Evolutionary conservation across 2,329 filamentous ascomycete genomes (phyloP).

Genomic region (Aspergillus glaucus): DNA sequence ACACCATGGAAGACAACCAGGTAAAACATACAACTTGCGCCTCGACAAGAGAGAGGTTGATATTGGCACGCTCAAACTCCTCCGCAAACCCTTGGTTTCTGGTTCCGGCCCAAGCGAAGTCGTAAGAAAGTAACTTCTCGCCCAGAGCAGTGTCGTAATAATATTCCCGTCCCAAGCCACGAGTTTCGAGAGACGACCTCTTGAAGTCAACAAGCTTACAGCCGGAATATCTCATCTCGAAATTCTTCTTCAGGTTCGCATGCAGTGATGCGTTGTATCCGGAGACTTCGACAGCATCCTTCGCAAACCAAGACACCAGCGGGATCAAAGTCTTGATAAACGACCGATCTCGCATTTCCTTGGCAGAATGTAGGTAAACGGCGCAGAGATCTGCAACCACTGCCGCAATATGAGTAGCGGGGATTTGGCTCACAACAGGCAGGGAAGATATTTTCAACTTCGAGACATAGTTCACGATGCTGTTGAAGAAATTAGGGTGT

Average conservation of each 20-base stretch:
- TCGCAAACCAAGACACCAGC: conserved; percentile 71
- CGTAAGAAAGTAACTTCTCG: conserved; percentile 66
- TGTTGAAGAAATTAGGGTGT: conserved; percentile 65
- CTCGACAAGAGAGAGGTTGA: conserved; percentile 86
- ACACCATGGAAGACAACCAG: not conserved
- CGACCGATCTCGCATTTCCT: conserved; percentile 63
- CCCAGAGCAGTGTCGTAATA: conserved; percentile 79
- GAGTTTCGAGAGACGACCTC: conserved; percentile 60
- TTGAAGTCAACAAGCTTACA: conserved; percentile 74
- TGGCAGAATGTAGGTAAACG: conserved; percentile 81
- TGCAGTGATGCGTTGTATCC: conserved; percentile 86
- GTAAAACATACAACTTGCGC: conserved; percentile 66
- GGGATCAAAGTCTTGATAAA: conserved; percentile 67
- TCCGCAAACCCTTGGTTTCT: conserved; percentile 66
- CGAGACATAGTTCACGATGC: conserved; percentile 63
- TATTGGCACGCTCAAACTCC: conserved; percentile 81
- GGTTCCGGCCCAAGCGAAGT: conserved; percentile 67
- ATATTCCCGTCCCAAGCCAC: conserved; percentile 66
- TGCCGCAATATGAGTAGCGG: conserved; percentile 66
- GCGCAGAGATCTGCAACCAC: conserved; percentile 82
- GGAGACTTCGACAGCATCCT: conserved; percentile 70
- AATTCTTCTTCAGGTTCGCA: conserved; percentile 75
- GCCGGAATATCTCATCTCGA: conserved; percentile 68
- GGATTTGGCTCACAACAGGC: conserved; percentile 40
- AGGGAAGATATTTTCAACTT: conserved; percentile 53